phyloP scores from a whole-genome alignment of 2,329 filamentous ascomycete species.

The Cytospora leucostoma region DNA sequence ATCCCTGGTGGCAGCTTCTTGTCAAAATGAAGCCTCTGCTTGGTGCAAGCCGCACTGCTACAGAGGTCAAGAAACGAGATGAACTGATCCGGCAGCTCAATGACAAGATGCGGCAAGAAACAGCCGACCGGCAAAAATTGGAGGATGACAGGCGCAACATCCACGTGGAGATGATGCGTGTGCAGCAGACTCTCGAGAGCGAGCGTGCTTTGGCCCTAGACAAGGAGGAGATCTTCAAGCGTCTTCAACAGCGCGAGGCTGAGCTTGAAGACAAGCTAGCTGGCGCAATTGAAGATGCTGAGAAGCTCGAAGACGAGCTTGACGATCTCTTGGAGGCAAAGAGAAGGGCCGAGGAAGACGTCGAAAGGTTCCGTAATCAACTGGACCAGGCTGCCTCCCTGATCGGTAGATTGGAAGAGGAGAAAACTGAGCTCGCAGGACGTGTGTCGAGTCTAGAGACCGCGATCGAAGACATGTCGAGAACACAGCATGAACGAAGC shows the following conservation, averaged over 20 bases:
- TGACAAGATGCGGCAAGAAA: slow-evolving; percentile 77
- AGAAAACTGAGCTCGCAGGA: slow-evolving; percentile 74
- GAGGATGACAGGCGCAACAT: slow-evolving; percentile 90
- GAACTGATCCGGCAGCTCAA: slow-evolving; percentile 89
- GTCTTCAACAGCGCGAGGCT: slow-evolving; percentile 86
- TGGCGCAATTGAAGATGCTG: slow-evolving; percentile 90
- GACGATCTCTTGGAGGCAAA: slow-evolving; percentile 87
- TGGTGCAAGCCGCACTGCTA: slow-evolving; percentile 85
- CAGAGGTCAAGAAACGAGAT: slow-evolving; percentile 92
- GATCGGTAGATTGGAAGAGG: slow-evolving; percentile 81
- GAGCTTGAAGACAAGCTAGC: slow-evolving; percentile 92
- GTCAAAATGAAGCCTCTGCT: slow-evolving; percentile 93
- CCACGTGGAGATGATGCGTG: slow-evolving; percentile 81
- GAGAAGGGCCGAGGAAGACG: slow-evolving; percentile 82
- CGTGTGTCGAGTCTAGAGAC: slow-evolving; percentile 70
- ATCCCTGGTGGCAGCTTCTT: slow-evolving; percentile 97
- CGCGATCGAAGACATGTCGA: slow-evolving; percentile 70
- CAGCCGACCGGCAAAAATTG: slow-evolving; percentile 71
- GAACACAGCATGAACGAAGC: slow-evolving; percentile 70
- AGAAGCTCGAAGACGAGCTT: slow-evolving; percentile 88
- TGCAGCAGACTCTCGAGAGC: slow-evolving; percentile 93
- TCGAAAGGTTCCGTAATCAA: slow-evolving; percentile 75
- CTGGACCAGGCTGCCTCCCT: slow-evolving; percentile 89
- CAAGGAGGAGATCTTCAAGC: slow-evolving; percentile 98
- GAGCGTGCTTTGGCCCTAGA: slow-evolving; percentile 94